phyloP scores from a whole-genome alignment of 192 early-diverging fungal genomes.

The Gonapodya prolifera region DNA sequence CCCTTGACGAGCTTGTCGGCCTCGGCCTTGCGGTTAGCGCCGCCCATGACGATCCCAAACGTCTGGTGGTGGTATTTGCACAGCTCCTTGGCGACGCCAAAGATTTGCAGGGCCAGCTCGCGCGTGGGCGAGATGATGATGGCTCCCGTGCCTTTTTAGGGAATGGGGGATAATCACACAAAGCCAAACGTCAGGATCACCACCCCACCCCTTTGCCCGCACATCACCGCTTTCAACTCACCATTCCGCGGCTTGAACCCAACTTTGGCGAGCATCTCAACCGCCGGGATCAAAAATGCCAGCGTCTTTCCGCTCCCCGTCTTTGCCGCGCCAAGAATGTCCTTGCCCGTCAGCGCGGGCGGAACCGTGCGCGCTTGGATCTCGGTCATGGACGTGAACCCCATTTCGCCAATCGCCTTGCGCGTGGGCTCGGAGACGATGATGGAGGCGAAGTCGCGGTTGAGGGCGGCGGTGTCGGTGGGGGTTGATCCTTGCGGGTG shows the following conservation, averaged over 20 bases:
- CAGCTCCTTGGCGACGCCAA: slow-evolving; percentile 94
- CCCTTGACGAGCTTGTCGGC: slow-evolving; percentile 91
- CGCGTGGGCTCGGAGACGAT: slow-evolving; percentile 44
- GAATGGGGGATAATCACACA: neutral
- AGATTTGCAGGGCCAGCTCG: slow-evolving; percentile 96
- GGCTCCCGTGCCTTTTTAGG: slow-evolving; percentile 62
- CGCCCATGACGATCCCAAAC: slow-evolving; percentile 97
- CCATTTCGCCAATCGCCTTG: slow-evolving; percentile 61
- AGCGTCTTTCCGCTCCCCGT: slow-evolving; percentile 96
- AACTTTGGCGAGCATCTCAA: slow-evolving; percentile 77
- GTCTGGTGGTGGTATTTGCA: slow-evolving; percentile 91
- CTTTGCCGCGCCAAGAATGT: slow-evolving; percentile 97
- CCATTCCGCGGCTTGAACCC: slow-evolving; percentile 96
- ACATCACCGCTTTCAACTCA: slow-evolving; percentile 16
- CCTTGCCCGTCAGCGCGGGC: slow-evolving; percentile 86
- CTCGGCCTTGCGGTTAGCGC: slow-evolving; percentile 92
- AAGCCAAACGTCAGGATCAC: too few species aligned
- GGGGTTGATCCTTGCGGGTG: neutral
- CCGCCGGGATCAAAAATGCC: slow-evolving; percentile 88
- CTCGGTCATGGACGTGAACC: slow-evolving; percentile 89
- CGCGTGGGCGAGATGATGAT: slow-evolving; percentile 95
- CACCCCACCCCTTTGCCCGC: too few species aligned
- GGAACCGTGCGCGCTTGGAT: slow-evolving; percentile 94
- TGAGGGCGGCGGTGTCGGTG: slow-evolving; percentile 5
- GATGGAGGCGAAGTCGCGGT: slow-evolving; percentile 59